These are phyloP conservation scores for Pythium dissotocum DNA, from an alignment of 352 stramenopile genomes.

Conservation along the genomic window DNA sequence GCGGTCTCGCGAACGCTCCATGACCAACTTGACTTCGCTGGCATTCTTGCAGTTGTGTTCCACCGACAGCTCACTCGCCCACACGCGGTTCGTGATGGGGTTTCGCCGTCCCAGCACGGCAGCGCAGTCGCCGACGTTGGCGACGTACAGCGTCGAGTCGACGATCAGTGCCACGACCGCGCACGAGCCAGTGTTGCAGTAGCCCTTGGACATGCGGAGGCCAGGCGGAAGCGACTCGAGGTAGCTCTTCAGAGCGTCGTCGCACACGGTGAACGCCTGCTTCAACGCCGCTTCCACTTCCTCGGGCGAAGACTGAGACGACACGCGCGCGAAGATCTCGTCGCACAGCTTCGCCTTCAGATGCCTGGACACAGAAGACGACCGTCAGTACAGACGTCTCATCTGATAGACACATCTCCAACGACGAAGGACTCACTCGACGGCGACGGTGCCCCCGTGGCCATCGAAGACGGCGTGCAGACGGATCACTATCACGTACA, in stretches of 20 bases:
- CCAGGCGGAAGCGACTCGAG: conserved; percentile 43
- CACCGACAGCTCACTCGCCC: conserved; percentile 41
- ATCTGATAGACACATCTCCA: no score
- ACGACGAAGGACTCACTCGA: conserved; percentile 37
- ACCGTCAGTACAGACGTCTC: neutral
- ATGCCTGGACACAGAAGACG: conserved; percentile 5
- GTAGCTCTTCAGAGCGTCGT: conserved; percentile 58
- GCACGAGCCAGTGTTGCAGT: conserved; percentile 71
- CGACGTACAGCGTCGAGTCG: conserved; percentile 74
- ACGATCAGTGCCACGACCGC: conserved; percentile 65
- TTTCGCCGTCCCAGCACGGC: conserved; percentile 80
- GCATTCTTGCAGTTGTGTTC: conserved; percentile 66
- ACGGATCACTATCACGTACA: conserved; percentile 33
- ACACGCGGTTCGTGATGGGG: conserved; percentile 33
- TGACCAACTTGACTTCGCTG: conserved; percentile 50
- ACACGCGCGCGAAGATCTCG: conserved; percentile 19
- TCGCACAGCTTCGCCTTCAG: conserved; percentile 19
- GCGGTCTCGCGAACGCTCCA: conserved; percentile 66
- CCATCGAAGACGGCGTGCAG: conserved; percentile 69
- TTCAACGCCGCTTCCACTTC: conserved; percentile 29
- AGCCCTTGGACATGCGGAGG: conserved; percentile 58
- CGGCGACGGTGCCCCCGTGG: conserved; percentile 62
- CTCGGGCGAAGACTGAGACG: conserved; percentile 16
- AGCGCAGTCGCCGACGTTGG: conserved; percentile 92
- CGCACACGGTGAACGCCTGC: conserved; percentile 50